Conservation (phyloP, 1,284 basidiomycete genomes). For the Cryptococcus depauperatus region DNA sequence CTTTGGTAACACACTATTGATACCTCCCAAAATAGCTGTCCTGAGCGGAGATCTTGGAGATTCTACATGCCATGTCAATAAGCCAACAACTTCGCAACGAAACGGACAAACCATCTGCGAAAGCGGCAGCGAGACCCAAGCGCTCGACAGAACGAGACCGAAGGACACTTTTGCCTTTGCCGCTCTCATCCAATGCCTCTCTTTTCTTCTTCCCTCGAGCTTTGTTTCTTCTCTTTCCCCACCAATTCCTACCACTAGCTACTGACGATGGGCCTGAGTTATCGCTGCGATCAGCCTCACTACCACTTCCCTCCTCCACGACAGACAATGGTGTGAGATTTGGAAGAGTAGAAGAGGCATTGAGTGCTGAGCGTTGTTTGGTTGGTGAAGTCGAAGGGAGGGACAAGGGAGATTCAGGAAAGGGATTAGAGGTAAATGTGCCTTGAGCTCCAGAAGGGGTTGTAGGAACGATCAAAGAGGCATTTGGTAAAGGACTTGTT, state of each 20-base stretch:
- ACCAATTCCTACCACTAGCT: constrained; percentile 13
- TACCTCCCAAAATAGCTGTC: background rate
- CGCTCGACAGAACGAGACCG: too few relatives aligned
- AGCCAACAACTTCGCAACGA: too few relatives aligned
- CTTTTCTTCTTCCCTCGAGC: constrained; percentile 9
- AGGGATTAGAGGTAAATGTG: background rate
- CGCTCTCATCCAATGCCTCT: constrained; percentile 8
- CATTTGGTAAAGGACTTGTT: too few relatives aligned
- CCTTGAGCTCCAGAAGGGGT: background rate
- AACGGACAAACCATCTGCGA: too few relatives aligned
- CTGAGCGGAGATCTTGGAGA: too few relatives aligned
- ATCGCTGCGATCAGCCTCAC: constrained; percentile 17
- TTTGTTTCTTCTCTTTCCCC: constrained; percentile 16
- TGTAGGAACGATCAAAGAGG: background rate
- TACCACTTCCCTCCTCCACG: constrained; percentile 16
- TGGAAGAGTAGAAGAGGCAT: background rate
- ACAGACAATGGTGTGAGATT: constrained; percentile 6
- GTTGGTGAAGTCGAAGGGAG: background rate
- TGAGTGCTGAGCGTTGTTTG: background rate
- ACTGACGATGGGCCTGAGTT: constrained; percentile 1
- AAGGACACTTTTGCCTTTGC: constrained; percentile 7
- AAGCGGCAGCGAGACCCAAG: too few relatives aligned
- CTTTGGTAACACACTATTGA: constrained; percentile 1
- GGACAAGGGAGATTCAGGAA: background rate
- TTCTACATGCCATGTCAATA: too few relatives aligned